Conservation (phyloP, 768 basidiomycete species). For the Leccinum subtestaceum region DNA sequence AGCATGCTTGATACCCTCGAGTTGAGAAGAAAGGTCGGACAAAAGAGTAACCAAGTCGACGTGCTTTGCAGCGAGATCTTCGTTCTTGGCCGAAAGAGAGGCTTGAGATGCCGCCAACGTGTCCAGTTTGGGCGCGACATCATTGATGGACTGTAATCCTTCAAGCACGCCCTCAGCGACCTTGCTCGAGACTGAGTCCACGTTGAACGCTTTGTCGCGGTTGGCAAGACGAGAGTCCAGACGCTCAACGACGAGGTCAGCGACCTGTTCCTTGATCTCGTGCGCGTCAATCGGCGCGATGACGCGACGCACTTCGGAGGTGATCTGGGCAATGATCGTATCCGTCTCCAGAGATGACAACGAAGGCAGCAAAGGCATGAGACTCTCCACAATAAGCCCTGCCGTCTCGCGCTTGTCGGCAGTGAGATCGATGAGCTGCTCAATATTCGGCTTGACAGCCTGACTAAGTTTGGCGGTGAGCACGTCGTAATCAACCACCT, state of each 20-base stretch:
- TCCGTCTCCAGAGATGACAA: slow-evolving; percentile 48
- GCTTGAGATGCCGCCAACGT: slow-evolving; percentile 43
- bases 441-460: slow-evolving; percentile 85
- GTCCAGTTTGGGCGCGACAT: slow-evolving; percentile 40
- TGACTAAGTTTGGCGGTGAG: slow-evolving; percentile 74
- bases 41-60: slow-evolving; percentile 41
- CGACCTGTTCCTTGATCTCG: slow-evolving; percentile 86
- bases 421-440: slow-evolving; percentile 84
- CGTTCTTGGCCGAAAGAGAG: slow-evolving; percentile 38
- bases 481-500: slow-evolving; percentile 74
- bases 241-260: slow-evolving; percentile 83
- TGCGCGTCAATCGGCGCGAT: slow-evolving; percentile 79
- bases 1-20: slow-evolving; percentile 44
- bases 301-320: slow-evolving; percentile 64
- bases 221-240: slow-evolving; percentile 78
- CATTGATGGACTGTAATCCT: slow-evolving; percentile 40
- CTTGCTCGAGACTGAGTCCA: slow-evolving; percentile 54
- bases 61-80: slow-evolving; percentile 39
- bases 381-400: slow-evolving; percentile 69
- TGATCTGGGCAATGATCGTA: slow-evolving; percentile 55
- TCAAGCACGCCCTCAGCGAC: slow-evolving; percentile 53
- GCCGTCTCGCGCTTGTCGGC: slow-evolving; percentile 89
- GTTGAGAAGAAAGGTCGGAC: slow-evolving; percentile 44
- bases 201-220: slow-evolving; percentile 67
- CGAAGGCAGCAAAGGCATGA: slow-evolving; percentile 62